Percentiles rank a stretch among this genome's conserved stretches.
Evolutionary conservation across 2,329 filamentous ascomycete genomes (phyloP).

Genomic region (Fusarium pseudograminearum): DNA sequence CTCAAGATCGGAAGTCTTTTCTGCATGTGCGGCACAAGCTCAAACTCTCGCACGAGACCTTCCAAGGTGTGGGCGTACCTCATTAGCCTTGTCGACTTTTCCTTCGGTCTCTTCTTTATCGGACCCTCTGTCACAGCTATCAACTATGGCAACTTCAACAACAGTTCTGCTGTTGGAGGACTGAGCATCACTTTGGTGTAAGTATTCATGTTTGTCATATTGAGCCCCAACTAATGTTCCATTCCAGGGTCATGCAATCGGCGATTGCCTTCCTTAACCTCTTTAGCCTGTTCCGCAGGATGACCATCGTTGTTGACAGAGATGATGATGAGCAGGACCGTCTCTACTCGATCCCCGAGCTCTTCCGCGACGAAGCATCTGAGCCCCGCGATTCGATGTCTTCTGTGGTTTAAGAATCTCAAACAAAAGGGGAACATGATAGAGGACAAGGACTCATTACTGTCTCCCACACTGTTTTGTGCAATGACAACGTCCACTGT

Average conservation of each 20-base stretch:
- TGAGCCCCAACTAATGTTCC: background rate
- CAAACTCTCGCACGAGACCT: background rate
- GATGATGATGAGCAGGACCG: slow-evolving; percentile 31
- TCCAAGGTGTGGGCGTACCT: slow-evolving; percentile 20
- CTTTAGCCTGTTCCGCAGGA: slow-evolving; percentile 38
- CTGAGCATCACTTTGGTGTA: slow-evolving; percentile 39
- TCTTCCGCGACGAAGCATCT: slow-evolving; percentile 37
- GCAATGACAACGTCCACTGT: background rate
- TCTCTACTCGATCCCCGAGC: slow-evolving; percentile 23
- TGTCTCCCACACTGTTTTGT: background rate
- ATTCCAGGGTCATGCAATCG: slow-evolving; percentile 29
- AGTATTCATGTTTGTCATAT: slow-evolving; percentile 2
- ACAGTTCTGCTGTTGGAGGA: slow-evolving; percentile 1
- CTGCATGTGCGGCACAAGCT: slow-evolving; percentile 33
- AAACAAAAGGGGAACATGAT: background rate
- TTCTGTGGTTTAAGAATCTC: slow-evolving; percentile 22
- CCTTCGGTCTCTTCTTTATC: slow-evolving; percentile 36
- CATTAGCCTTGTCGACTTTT: slow-evolving; percentile 35
- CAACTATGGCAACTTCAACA: background rate
- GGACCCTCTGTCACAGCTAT: slow-evolving; percentile 13
- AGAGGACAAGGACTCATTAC: background rate
- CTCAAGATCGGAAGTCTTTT: slow-evolving; percentile 42
- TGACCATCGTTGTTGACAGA: slow-evolving; percentile 35
- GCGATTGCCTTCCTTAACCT: slow-evolving; percentile 27
- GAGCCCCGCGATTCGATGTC: slow-evolving; percentile 39